Conservation (phyloP, 169 alveolate species). For the Perkinsus olseni region DNA sequence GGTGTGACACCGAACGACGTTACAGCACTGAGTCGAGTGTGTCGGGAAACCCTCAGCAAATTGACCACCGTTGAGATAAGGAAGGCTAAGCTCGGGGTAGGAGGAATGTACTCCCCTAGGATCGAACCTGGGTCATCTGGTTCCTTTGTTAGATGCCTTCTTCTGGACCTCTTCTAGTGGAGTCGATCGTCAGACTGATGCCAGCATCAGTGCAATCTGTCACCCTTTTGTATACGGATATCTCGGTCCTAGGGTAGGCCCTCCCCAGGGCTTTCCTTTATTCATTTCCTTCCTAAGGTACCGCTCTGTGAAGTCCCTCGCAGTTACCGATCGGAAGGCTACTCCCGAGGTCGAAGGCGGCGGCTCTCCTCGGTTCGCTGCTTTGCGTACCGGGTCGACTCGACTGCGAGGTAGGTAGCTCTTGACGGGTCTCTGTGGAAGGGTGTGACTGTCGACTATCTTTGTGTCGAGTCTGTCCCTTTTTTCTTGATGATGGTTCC, state of each 20-base stretch:
- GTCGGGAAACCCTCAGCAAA: neutral
- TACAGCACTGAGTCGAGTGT: neutral
- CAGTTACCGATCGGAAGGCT: neutral
- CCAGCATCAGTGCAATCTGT: neutral
- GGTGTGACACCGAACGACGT: neutral
- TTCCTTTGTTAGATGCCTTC: neutral
- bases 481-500: neutral
- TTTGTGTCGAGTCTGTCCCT: neutral
- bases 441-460: too few species aligned
- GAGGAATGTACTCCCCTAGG: neutral
- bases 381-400: neutral
- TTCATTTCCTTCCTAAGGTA: neutral
- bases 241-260: neutral
- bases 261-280: neutral
- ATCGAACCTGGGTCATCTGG: neutral
- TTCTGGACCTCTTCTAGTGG: neutral
- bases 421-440: too few species aligned
- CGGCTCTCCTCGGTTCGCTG: neutral
- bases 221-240: neutral
- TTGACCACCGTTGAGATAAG: neutral
- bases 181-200: neutral
- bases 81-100: neutral
- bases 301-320: neutral
- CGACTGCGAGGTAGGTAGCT: neutral
- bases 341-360: neutral